Percentiles rank a stretch among this genome's conserved stretches.
Conservation (phyloP, 108 stramenopile species). For the Fragilariopsis cylindrus region DNA sequence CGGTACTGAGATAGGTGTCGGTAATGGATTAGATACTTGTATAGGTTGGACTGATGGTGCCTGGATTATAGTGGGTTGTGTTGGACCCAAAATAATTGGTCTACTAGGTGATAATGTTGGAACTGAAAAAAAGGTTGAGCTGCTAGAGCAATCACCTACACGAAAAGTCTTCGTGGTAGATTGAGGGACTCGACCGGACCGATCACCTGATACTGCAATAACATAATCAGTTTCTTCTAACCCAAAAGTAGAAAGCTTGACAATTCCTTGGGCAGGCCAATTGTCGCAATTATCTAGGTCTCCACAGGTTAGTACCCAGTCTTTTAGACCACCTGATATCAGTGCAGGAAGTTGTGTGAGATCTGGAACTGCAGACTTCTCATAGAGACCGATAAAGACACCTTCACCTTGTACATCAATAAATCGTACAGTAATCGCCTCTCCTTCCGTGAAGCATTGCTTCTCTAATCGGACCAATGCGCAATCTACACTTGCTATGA, state of each 20-base stretch:
- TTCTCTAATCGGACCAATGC: neutral
- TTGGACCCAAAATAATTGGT: neutral
- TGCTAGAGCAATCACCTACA: neutral
- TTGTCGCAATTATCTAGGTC: neutral
- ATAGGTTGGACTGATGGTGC: neutral
- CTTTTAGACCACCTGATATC: neutral
- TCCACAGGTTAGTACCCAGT: slow-evolving; percentile 17
- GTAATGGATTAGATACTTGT: neutral
- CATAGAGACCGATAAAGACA: slow-evolving; percentile 11
- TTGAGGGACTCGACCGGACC: slow-evolving; percentile 3
- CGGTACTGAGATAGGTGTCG: neutral
- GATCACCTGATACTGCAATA: slow-evolving; percentile 12
- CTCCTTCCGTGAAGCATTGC: neutral
- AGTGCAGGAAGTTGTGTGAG: neutral
- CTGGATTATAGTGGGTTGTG: neutral
- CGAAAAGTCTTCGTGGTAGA: neutral
- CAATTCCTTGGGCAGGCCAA: slow-evolving; percentile 1
- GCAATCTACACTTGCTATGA: neutral
- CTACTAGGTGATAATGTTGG: neutral
- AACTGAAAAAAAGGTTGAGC: slow-evolving; percentile 3
- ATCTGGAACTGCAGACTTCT: neutral
- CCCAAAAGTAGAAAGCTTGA: neutral
- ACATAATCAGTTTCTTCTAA: slow-evolving; percentile 1
- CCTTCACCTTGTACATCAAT: slow-evolving; percentile 11
- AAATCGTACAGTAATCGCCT: slow-evolving; percentile 4